Conservation (phyloP, 768 basidiomycete genomes). For the Boletus vermiculosoides region DNA sequence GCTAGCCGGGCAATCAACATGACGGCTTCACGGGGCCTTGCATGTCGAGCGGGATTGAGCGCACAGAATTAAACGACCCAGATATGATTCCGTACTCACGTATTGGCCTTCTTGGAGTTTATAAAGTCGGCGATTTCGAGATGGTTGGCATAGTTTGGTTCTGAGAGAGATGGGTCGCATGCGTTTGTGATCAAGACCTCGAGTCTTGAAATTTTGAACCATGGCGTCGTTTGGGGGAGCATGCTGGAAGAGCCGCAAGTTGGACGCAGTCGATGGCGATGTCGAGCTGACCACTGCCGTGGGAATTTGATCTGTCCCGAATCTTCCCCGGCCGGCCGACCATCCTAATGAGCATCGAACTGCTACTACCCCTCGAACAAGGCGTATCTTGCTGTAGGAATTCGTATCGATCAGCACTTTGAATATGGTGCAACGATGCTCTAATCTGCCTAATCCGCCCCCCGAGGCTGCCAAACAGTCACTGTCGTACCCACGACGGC, state of each 20-base stretch:
- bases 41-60: neutral
- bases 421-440: too few relatives aligned
- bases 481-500: neutral
- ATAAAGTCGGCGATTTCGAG: slow-evolving; percentile 93
- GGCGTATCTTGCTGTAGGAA: too few relatives aligned
- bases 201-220: slow-evolving; percentile 59
- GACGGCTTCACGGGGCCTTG: slow-evolving; percentile 87
- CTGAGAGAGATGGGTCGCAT: slow-evolving; percentile 81
- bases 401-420: neutral
- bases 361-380: neutral
- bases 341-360: neutral
- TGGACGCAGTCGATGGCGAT: neutral
- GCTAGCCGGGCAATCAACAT: slow-evolving; percentile 81
- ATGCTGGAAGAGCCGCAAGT: slow-evolving; percentile 29
- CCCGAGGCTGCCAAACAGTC: neutral
- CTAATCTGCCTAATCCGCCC: too few relatives aligned
- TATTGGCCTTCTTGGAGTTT: slow-evolving; percentile 95
- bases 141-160: slow-evolving; percentile 90
- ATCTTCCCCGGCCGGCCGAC: neutral
- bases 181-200: slow-evolving; percentile 76
- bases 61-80: neutral
- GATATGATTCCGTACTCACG: slow-evolving; percentile 46
- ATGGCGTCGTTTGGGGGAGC: slow-evolving; percentile 51
- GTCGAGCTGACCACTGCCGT: neutral
- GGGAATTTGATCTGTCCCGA: neutral